Base-by-base conservation (phyloP, 768 basidiomycete species). In the Trametes meyenii region DNA sequence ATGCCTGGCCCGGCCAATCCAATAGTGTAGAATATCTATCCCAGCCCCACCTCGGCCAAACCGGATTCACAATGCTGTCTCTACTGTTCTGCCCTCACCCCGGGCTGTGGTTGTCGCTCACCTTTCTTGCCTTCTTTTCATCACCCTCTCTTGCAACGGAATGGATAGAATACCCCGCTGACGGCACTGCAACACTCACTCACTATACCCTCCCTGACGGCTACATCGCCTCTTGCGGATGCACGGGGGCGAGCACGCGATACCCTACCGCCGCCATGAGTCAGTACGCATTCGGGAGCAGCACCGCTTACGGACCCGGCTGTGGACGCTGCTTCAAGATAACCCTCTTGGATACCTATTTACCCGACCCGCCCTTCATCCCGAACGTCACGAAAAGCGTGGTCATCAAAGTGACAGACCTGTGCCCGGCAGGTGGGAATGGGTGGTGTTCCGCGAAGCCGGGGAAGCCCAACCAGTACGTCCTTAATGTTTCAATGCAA, bases 291-390 rank as follows among this genome's bases (percentile, higher is more conserved):
- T 94, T 82, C 65, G 90, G 92, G 0, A 90, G 87, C 69, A 86
- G 83, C 58, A 79, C 76, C n/a, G 80, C 81, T 13, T 92, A 85
- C 67, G 86, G 90, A 14, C 87, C 89, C 36, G 81, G 79, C 3
- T 92, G 90, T 69, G 92, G 92, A 26, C 81, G 79, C 55, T 94
- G 92, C 79, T 93, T 94, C 74, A 86, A 87, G 51, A 74, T 94
- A 59, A 89, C 89, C 0, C 78, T 94, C 24, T 66, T 90, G 45
- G 85, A 90, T 66, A 85, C 90, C 4, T 85, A 87, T 67, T 76
- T 79, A 19, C 78, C 85, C 0, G 76, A 80, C 43, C 91, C 91
- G 8, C 89, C 85, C 0, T 94, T 89, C 72, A 82, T 83, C 66
- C 90, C 90, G 2, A 68, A 81, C 29, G 75, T 76, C 29, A 76